Percentiles rank a stretch among this genome's conserved stretches.
Evolutionary conservation across 164 flowering plant genomes (phyloP).

Genomic region (Akebia trifoliata): DNA sequence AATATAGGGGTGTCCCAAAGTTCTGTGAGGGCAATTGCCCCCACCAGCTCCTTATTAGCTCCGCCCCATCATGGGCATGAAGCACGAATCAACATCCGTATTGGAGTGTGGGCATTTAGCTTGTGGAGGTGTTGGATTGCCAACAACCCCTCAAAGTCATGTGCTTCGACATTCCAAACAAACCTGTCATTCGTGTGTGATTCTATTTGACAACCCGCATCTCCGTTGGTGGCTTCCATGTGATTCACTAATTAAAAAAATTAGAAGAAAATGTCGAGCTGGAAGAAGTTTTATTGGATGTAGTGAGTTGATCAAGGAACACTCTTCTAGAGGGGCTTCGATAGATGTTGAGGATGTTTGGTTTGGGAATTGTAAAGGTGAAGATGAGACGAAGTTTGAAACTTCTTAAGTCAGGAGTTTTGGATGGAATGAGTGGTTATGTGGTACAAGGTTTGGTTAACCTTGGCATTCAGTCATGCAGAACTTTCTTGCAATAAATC

Average conservation of each 20-base stretch:
- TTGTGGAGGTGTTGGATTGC: constrained; percentile 86
- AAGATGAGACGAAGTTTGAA: constrained; percentile 29
- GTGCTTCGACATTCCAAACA: constrained; percentile 55
- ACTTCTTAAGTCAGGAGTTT: constrained; percentile 16
- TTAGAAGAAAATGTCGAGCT: constrained; percentile 39
- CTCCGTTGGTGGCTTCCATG: constrained; percentile 84
- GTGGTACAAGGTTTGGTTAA: constrained; percentile 65
- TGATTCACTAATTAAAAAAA: constrained; percentile 43
- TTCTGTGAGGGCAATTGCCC: too few species aligned
- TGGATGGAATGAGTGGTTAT: constrained; percentile 34
- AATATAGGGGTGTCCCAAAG: too few species aligned
- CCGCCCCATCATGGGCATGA: too few species aligned
- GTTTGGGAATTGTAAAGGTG: constrained; percentile 47
- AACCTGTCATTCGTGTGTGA: constrained; percentile 55
- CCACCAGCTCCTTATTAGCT: too few species aligned
- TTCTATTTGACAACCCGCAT: constrained; percentile 63
- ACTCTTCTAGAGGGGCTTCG: constrained; percentile 19
- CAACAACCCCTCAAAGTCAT: constrained; percentile 61
- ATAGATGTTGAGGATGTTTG: constrained; percentile 57
- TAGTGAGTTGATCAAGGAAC: constrained; percentile 54
- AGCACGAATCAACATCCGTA: constrained; percentile 45
- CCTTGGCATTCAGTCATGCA: constrained; percentile 82
- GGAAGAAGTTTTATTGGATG: constrained; percentile 39
- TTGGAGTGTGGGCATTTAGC: constrained; percentile 81
- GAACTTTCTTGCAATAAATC: constrained; percentile 65